These are phyloP conservation scores for Staphylotrichum longicolle DNA, from an alignment of 495 filamentous ascomycete genomes.

Conservation along the genomic window DNA sequence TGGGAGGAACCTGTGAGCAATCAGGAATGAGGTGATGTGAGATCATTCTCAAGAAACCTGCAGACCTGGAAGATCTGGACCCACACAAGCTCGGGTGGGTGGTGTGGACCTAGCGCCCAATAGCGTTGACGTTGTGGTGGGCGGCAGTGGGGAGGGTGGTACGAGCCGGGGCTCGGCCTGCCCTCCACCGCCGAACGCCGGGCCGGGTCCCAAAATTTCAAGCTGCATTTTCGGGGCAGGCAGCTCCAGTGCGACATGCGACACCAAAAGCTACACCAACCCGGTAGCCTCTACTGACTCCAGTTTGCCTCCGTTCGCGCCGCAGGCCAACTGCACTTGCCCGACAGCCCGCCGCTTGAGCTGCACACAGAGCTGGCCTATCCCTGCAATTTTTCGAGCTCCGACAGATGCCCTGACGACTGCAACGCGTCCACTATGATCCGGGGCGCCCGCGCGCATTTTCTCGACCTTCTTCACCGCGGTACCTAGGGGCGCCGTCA, in stretches of 20 bases:
- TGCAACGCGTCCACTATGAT: slow-evolving; percentile 1
- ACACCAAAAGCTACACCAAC: no score
- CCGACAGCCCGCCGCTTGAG: background rate
- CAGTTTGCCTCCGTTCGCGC: no score
- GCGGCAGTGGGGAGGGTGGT: background rate
- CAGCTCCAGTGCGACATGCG: background rate
- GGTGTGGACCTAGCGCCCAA: no score
- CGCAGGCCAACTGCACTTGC: no score
- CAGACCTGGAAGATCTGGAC: no score
- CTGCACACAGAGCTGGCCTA: background rate
- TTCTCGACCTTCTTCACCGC: background rate
- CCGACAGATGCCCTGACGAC: background rate
- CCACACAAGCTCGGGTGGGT: no score
- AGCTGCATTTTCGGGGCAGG: background rate
- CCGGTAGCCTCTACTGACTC: background rate
- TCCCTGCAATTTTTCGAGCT: background rate
- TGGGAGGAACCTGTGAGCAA: no score
- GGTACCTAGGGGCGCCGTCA: background rate
- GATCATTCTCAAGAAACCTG: no score
- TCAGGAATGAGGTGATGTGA: no score
- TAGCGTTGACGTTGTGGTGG: no score
- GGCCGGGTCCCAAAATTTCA: no score
- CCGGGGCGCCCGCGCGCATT: background rate
- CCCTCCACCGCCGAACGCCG: slow-evolving; percentile 1
- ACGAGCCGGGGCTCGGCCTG: slow-evolving; percentile 8